A percentile compares a stretch with the other conserved stretches of the same genome.
phyloP scores from a whole-genome alignment of 371 early-diverging fungal genomes.

The Mortierella sp. region DNA sequence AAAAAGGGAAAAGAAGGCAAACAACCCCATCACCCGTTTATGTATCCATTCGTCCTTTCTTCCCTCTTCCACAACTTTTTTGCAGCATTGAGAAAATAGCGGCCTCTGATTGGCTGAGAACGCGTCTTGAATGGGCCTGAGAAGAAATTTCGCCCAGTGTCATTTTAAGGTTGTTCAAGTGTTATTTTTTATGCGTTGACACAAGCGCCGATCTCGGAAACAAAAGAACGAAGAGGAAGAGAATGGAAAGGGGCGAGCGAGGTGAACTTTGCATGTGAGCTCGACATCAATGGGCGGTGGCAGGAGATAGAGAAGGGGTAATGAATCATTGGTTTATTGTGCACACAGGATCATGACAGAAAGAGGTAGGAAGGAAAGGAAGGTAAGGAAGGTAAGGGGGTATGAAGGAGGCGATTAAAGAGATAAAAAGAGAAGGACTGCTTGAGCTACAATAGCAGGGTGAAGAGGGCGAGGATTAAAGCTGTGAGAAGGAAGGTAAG shows the following conservation, averaged over 20 bases:
- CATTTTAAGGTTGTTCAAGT: neutral
- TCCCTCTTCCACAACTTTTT: too few species aligned
- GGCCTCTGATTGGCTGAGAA: constrained; percentile 38
- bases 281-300: neutral
- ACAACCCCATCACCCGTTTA: neutral
- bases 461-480: too few species aligned
- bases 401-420: too few species aligned
- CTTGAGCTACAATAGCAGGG: too few species aligned
- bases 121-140: constrained; percentile 43
- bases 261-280: neutral
- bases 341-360: too few species aligned
- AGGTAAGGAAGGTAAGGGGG: too few species aligned
- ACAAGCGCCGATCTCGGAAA: constrained; percentile 1
- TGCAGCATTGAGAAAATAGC: neutral
- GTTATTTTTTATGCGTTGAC: neutral
- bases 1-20: neutral
- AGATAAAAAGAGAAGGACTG: too few species aligned
- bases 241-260: neutral
- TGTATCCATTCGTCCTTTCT: too few species aligned
- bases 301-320: neutral
- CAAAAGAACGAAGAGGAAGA: neutral
- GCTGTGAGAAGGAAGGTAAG: too few species aligned
- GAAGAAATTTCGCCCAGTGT: constrained; percentile 12
- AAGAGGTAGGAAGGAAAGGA: too few species aligned
- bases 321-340: neutral